Evolutionary conservation across 2,329 filamentous ascomycete genomes (phyloP), one percentile per base, ranked within the genome.

Genomic region (Cyanodermella asteris): DNA sequence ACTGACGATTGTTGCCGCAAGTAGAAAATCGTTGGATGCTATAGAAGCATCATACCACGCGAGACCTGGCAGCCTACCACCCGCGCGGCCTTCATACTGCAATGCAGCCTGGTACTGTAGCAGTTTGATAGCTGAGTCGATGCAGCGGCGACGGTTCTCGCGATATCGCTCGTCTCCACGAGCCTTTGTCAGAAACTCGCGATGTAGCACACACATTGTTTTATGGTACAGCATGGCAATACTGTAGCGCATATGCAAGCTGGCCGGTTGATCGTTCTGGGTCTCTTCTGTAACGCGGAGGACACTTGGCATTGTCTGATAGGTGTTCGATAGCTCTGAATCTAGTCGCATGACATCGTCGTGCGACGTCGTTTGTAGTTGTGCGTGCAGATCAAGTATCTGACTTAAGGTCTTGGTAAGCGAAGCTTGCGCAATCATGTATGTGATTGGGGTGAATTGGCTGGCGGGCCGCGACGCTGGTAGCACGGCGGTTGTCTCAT

Each of bases 201-300:
- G 65, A 46, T 97, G 87, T 19, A 97, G 61, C 13, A 91, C 64
- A 38, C 80, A 90, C 38, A 91, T 62, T 11, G 81, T 75, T 50
- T 91, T 91, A 34, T 90, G 70, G 42, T 81, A 91, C 5, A 93
- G 52, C 24, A 87, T 72, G 32, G 87, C 77, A 16, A 93, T 54
- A 28, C 74, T 75, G 43, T 81, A 82, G 15, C 82, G 70, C 25
- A 82, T 74, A 53, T 91, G 73, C 29, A 93, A 64, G 16, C 71
- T 39, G 13, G 59, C 61, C 3, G 62, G 55, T 1, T 66, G 71
- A 31, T 91, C 82, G 23, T 70, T 59, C 4, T 66, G 71, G 20
- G 62, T 67, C 28, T 78, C 72, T 29, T 82, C 72, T 30, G 91
- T 59, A 35, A 91, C 57, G 36, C 68, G 72, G 16, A 94, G 56